Evolutionary conservation across 1,284 basidiomycete genomes (phyloP), one percentile per base, ranked within the genome.

Genomic region (Marasmius oreades): DNA sequence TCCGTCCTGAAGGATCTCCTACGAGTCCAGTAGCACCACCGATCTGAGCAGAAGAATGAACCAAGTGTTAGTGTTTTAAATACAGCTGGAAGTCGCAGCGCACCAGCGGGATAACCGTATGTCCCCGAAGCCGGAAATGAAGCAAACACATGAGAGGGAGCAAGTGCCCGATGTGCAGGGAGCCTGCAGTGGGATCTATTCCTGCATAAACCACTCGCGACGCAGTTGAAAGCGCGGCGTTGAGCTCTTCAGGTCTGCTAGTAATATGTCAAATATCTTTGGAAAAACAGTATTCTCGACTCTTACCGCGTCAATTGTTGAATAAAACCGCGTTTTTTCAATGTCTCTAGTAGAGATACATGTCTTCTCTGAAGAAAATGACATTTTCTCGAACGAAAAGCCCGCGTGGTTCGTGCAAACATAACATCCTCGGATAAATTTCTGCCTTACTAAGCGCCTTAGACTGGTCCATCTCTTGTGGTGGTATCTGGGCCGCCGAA

Each of bases 1-100:
- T 81, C 28, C 95, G 81, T 1, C 97, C 97, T 0, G 93, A 95
- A 1, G 97, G 97, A 68, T 99, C 97, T 6, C 97, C 97, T 33
- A 99, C 90, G n/a, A 90, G 83, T 2, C 95, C 97, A 0, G 97
- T 98, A 1, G 94, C 96, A 0, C 95, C 95, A 34, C 96, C 96
- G 68, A 98, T 90, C 95, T 98, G 65, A 59, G n/a, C 22, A 28
- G n/a, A 51, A 20, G 24, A 12, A 46, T 52, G 31, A 59, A 20
- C 50, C 39, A 46, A 26, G 31, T 44, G 52, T 28, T 14, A 22
- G n/a, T n/a, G n/a, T n/a, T n/a, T n/a, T n/a, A 23, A 34, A 52
- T 45, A 36, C 55, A 52, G 54, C 33, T 2, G n/a, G 5, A 36
- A 37, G 23, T 51, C 42, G 52, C n/a, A 20, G 45, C 84, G 71